phyloP scores from a whole-genome alignment of 2,329 filamentous ascomycete species.

The Aspergillus cejpii region DNA sequence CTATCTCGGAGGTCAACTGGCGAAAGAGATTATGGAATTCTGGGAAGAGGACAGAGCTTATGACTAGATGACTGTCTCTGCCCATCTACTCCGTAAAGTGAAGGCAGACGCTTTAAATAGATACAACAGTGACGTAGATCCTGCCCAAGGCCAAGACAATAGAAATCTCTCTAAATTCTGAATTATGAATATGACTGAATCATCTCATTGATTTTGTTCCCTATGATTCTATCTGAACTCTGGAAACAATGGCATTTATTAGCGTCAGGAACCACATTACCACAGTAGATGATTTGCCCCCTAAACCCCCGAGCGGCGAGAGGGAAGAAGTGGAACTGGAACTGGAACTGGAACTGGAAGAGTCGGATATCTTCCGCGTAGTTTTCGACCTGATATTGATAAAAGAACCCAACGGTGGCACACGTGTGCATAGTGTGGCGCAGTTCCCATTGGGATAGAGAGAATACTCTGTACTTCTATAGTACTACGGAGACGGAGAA shows the following conservation, averaged over 20 bases:
- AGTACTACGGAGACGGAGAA: neutral
- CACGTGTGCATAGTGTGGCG: conserved; percentile 21
- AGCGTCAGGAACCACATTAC: neutral
- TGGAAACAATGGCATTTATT: neutral
- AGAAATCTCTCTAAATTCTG: neutral
- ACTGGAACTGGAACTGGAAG: neutral
- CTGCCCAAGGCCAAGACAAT: neutral
- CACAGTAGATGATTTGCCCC: neutral
- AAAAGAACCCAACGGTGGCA: conserved; percentile 15
- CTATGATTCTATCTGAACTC: too few relatives aligned
- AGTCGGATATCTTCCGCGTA: neutral
- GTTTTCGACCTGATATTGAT: conserved; percentile 14
- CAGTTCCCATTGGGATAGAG: conserved; percentile 13
- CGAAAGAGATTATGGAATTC: conserved; percentile 31
- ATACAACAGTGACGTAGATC: neutral
- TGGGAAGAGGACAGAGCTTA: conserved; percentile 31
- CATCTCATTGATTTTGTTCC: too few relatives aligned
- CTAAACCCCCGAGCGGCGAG: neutral
- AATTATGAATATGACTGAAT: too few relatives aligned
- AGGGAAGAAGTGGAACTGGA: neutral
- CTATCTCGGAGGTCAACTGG: conserved; percentile 29
- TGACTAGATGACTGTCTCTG: conserved; percentile 15
- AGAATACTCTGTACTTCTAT: neutral
- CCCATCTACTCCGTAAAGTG: neutral
- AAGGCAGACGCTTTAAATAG: neutral